Evolutionary conservation across 306 rosid genomes (phyloP), one percentile per base, ranked within the genome.

Genomic region (Vigna mungo): DNA sequence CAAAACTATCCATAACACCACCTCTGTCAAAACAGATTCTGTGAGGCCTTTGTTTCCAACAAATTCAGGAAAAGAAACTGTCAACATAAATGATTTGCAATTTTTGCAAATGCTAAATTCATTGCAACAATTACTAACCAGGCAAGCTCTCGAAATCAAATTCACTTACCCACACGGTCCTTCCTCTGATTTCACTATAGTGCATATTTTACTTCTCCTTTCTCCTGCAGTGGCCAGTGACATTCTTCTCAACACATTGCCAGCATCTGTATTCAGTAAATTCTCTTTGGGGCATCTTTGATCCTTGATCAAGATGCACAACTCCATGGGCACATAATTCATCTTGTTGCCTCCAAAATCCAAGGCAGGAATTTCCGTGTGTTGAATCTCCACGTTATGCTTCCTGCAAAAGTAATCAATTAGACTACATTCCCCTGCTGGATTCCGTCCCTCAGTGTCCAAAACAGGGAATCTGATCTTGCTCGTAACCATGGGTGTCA

Each of bases 141-240:
- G 8, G 15, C 14, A 62, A 16, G 47, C 3, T 36, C 15, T n/a
- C 43, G 47, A 75, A 80, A 49, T 37, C 12, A 72, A 18, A 58
- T 81, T 56, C 36, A 21, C 87, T 56, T 87, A 91, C 97, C 94
- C 89, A 27, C 87, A 78, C 9, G 97, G 97, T 80, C 97, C 97
- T 72, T 70, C 78, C 1, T 6, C 3, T 0, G 94, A 84, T 17
- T 2, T 17, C 34, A 84, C 73, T 90, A 89, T 84, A 7, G 1
- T 12, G 56, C 49, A 67, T 59, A 91, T 91, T 30, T 27, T 9
- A 3, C 1, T 13, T 80, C 56, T 21, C 81, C 96, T 83, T 0
- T 1, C 60, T 9, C 16, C 0, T 1, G 94, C 86, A 18, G 0
- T 1, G 47, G 68, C 66, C 71, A 87, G 15, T 9, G 90, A 87